These are phyloP conservation scores for Coniophora puteana DNA, from an alignment of 1,284 basidiomycete species.

Conservation along the genomic window DNA sequence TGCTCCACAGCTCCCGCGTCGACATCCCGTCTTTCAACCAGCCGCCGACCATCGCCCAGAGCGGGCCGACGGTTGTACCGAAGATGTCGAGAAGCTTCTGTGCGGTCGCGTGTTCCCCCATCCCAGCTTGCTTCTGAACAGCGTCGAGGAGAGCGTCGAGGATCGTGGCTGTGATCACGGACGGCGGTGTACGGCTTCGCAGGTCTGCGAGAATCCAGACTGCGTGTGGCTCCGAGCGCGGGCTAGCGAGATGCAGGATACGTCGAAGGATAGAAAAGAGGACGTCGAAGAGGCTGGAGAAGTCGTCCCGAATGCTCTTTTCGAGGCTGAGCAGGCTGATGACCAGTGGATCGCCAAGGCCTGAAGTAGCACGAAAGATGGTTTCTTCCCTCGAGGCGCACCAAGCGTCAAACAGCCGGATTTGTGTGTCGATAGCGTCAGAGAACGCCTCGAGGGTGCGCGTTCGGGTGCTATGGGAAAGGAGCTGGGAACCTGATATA, in stretches of 20 bases:
- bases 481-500: constrained; percentile 14
- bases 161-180: constrained; percentile 46
- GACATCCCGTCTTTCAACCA: constrained; percentile 80
- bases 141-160: constrained; percentile 60
- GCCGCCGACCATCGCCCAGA: constrained; percentile 68
- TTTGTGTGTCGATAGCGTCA: constrained; percentile 62
- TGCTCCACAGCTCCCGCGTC: constrained; percentile 36
- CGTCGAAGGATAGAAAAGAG: constrained; percentile 43
- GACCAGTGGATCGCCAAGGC: constrained; percentile 39
- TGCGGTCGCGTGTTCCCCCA: constrained; percentile 51
- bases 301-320: constrained; percentile 52
- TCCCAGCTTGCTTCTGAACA: constrained; percentile 51
- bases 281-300: constrained; percentile 53
- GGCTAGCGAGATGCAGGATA: constrained; percentile 30
- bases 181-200: constrained; percentile 43
- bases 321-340: constrained; percentile 68
- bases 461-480: constrained; percentile 29
- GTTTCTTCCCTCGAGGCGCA: constrained; percentile 65
- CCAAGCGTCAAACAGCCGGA: constrained; percentile 63
- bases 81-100: constrained; percentile 62
- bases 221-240: too few species aligned
- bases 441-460: constrained; percentile 79
- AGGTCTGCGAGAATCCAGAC: constrained; percentile 41
- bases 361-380: constrained; percentile 53
- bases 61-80: constrained; percentile 57